Percentiles rank a stretch among this genome's conserved stretches.
phyloP scores from a whole-genome alignment of 441 rosid genomes.

The Bocquillonia castaneifolia region DNA sequence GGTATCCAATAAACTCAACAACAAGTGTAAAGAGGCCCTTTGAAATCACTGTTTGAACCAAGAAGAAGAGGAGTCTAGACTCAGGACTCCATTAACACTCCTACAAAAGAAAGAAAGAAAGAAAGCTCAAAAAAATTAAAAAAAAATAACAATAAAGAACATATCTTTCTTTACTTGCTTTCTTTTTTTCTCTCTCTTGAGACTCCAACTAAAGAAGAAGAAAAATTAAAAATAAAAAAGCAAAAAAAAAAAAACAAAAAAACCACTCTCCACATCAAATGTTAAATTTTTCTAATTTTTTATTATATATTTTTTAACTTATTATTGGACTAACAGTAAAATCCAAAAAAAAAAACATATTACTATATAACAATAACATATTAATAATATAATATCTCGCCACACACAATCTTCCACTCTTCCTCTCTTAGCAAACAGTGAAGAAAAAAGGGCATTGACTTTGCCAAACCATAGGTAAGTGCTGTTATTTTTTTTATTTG shows the following conservation, averaged over 20 bases:
- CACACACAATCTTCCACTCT: constrained; percentile 29
- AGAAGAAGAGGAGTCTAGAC: constrained; percentile 14
- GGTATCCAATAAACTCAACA: constrained; percentile 21
- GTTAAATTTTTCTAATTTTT: constrained; percentile 21
- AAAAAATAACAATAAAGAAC: constrained; percentile 1
- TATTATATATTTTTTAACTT: no score
- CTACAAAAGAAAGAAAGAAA: constrained; percentile 13
- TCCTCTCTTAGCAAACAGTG: constrained; percentile 28
- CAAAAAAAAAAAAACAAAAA: constrained; percentile 19
- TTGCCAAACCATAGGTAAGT: constrained; percentile 30
- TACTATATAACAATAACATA: no score
- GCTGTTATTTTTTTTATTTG: constrained; percentile 9
- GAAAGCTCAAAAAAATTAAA: constrained; percentile 20
- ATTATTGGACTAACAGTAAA: constrained; percentile 22
- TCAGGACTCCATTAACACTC: constrained; percentile 31
- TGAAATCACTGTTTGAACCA: constrained; percentile 13
- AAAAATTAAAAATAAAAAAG: no score
- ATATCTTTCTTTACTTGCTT: constrained; percentile 17
- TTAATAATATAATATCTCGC: no score
- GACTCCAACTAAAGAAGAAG: constrained; percentile 26
- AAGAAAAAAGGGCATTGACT: constrained; percentile 69
- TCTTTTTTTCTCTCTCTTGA: constrained; percentile 16
- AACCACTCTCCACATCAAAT: constrained; percentile 28
- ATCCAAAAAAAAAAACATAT: constrained; percentile 28
- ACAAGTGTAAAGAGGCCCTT: constrained; percentile 6